phyloP scores from a whole-genome alignment of 805 yeast species.

The Limtongozyma cylindracea region DNA sequence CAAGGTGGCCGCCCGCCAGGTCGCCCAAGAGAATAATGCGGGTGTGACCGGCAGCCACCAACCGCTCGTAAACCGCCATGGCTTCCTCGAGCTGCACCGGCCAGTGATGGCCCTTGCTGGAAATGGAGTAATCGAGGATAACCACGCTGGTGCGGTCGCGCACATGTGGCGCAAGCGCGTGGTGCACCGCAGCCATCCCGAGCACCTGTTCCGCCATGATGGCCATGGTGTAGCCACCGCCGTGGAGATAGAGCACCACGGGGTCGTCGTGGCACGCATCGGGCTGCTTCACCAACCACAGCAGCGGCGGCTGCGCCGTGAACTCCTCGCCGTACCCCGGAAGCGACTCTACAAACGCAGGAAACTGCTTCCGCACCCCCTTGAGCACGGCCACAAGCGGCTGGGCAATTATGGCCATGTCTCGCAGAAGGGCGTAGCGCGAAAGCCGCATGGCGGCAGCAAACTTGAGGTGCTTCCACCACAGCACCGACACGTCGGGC shows the following conservation, averaged over 20 bases:
- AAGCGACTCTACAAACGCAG: not conserved
- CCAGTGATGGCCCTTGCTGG: conserved; percentile 7
- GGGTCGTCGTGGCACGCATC: conserved; percentile 6
- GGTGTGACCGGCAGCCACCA: conserved; percentile 4
- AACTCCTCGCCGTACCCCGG: conserved; percentile 10
- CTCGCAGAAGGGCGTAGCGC: too few species aligned
- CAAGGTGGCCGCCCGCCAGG: conserved; percentile 16
- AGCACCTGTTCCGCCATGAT: conserved; percentile 1
- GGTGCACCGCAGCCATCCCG: conserved; percentile 2
- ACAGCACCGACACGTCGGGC: too few species aligned
- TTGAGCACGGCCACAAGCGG: too few species aligned
- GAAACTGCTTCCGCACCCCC: too few species aligned
- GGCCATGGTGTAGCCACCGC: conserved; percentile 13
- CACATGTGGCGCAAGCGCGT: too few species aligned
- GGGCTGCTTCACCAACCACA: conserved; percentile 10
- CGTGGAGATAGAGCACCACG: conserved; percentile 11
- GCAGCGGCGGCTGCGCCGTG: conserved; percentile 7
- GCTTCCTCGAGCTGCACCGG: conserved; percentile 11
- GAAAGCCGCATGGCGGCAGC: too few species aligned
- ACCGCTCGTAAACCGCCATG: conserved; percentile 5
- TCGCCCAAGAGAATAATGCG: conserved; percentile 14
- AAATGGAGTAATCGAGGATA: conserved; percentile 9
- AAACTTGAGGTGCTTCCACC: too few species aligned
- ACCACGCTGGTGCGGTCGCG: conserved; percentile 5
- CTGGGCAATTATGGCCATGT: too few species aligned